These are phyloP conservation scores for Vanderwaltozyma verrucispora DNA, from an alignment of 805 yeast species.

Conservation along the genomic window DNA sequence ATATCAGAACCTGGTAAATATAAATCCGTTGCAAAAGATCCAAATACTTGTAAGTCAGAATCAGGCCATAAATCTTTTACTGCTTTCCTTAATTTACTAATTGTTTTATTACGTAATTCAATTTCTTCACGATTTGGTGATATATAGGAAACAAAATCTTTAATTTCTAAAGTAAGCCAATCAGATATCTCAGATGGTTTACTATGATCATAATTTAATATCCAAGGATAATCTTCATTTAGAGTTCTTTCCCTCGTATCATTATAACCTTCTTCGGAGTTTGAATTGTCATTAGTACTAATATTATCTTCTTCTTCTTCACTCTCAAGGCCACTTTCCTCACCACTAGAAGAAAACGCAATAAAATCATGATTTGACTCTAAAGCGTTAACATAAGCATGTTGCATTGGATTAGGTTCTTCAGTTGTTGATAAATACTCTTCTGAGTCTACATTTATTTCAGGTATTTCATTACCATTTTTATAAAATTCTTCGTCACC, in stretches of 20 bases:
- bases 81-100: slow-evolving; percentile 45
- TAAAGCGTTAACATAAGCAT: not conserved
- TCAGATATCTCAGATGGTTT: slow-evolving; percentile 68
- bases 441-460: not conserved
- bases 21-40: slow-evolving; percentile 87
- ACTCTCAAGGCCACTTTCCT: too few species aligned
- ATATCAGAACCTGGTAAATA: slow-evolving; percentile 94
- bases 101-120: slow-evolving; percentile 51
- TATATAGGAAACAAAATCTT: slow-evolving; percentile 73
- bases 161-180: slow-evolving; percentile 79
- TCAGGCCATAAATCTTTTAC: slow-evolving; percentile 60
- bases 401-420: not conserved
- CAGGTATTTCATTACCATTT: not conserved
- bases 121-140: slow-evolving; percentile 78
- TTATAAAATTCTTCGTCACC: not conserved
- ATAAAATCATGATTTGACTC: slow-evolving; percentile 33
- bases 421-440: not conserved
- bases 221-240: slow-evolving; percentile 52
- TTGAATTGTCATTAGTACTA: not conserved
- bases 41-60: slow-evolving; percentile 77
- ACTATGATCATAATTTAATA: slow-evolving; percentile 66
- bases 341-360: slow-evolving; percentile 29
- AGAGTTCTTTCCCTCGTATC: slow-evolving; percentile 5
- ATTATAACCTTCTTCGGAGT: not conserved
- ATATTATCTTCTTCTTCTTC: slow-evolving; percentile 4